Evolutionary conservation across 768 basidiomycete species (phyloP).

Genomic region (Hygrophorus russula): DNA sequence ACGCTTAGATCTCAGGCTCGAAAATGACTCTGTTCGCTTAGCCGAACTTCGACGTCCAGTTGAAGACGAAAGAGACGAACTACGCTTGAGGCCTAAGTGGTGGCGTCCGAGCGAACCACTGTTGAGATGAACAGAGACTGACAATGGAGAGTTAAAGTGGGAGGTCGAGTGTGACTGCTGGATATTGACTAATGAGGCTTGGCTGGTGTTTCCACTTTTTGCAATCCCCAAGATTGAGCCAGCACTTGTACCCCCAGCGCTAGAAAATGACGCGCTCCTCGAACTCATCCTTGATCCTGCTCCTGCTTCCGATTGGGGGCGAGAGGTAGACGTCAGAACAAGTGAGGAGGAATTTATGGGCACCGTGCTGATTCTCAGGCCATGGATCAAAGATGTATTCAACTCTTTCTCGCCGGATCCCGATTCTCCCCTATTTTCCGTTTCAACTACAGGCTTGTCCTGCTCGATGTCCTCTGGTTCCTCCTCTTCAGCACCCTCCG

Average conservation of each 20-base stretch:
- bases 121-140: too few relatives aligned
- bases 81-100: conserved; percentile 2
- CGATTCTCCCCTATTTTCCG: conserved; percentile 13
- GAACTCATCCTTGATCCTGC: background rate
- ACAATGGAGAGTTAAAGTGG: too few relatives aligned
- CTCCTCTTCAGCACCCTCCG: conserved; percentile 54
- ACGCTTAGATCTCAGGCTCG: conserved; percentile 14
- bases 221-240: too few relatives aligned
- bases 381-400: conserved; percentile 31
- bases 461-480: conserved; percentile 14
- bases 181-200: too few relatives aligned
- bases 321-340: conserved; percentile 9
- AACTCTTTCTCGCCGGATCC: too few relatives aligned
- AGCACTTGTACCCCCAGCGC: background rate
- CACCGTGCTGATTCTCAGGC: conserved; percentile 42
- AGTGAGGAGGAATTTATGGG: conserved; percentile 16
- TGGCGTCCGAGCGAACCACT: too few relatives aligned
- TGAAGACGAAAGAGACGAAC: conserved; percentile 11
- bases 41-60: conserved; percentile 7
- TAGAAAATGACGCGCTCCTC: background rate
- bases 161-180: too few relatives aligned
- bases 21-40: conserved; percentile 11
- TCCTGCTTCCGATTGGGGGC: background rate
- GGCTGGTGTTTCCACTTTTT: too few relatives aligned
- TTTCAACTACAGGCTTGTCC: conserved; percentile 10